phyloP scores from a whole-genome alignment of 441 rosid genomes.

The Manihot esculenta region DNA sequence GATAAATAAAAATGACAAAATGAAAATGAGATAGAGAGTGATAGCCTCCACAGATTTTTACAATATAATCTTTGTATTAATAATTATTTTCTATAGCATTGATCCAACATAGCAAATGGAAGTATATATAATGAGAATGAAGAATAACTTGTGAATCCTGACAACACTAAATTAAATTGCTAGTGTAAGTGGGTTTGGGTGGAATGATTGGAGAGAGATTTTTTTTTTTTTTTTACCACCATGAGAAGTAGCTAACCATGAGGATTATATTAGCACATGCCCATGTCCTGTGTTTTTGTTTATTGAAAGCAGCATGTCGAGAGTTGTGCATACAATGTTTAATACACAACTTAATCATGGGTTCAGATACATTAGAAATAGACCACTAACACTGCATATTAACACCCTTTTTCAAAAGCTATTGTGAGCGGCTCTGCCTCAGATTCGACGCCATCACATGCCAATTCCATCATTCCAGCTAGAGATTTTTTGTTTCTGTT shows the following conservation, averaged over 20 bases:
- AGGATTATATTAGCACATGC: slow-evolving; percentile 10
- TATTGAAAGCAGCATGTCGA: slow-evolving; percentile 26
- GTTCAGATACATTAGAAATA: neutral
- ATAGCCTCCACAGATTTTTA: no score
- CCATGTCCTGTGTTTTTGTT: slow-evolving; percentile 11
- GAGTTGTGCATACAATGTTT: slow-evolving; percentile 18
- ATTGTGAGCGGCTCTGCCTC: slow-evolving; percentile 17
- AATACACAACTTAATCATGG: slow-evolving; percentile 15
- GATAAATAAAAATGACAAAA: neutral
- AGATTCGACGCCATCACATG: slow-evolving; percentile 34
- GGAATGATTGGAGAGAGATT: neutral
- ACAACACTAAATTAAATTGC: slow-evolving; percentile 18
- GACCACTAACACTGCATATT: no score
- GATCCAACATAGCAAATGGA: no score
- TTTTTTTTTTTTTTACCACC: no score
- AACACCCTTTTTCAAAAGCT: slow-evolving; percentile 8
- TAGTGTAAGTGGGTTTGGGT: slow-evolving; percentile 13
- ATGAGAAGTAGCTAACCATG: slow-evolving; percentile 2
- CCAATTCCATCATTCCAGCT: slow-evolving; percentile 33
- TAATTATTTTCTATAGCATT: no score
- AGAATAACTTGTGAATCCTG: slow-evolving; percentile 12
- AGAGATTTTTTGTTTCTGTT: slow-evolving; percentile 9
- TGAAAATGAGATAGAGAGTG: neutral
- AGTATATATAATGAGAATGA: slow-evolving; percentile 7
- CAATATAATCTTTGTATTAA: no score